A percentile compares a stretch with the other conserved stretches of the same genome.
These are phyloP conservation scores for Zopfochytrium polystomum DNA, from an alignment of 371 early-diverging fungal species.

Conservation along the genomic window DNA sequence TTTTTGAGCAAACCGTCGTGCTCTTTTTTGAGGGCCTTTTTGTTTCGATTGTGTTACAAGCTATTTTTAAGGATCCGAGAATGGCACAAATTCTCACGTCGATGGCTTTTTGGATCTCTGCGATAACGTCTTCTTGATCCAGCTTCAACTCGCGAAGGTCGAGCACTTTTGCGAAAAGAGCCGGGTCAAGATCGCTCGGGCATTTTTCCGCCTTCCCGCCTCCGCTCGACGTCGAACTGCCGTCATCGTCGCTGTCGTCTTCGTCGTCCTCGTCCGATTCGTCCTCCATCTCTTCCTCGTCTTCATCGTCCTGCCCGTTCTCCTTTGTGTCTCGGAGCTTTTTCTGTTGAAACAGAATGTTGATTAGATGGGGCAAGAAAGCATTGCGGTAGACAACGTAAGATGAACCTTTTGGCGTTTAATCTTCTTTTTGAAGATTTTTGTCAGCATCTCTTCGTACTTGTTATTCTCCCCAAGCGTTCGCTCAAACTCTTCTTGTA, in stretches of 20 bases:
- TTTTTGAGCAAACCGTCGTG: slow-evolving; percentile 53
- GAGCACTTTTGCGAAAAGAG: slow-evolving; percentile 34
- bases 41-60: neutral
- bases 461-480: slow-evolving; percentile 50
- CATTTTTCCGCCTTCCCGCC: slow-evolving; percentile 43
- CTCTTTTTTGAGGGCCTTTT: slow-evolving; percentile 52
- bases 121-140: slow-evolving; percentile 51
- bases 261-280: slow-evolving; percentile 36
- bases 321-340: slow-evolving; percentile 30
- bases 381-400: neutral
- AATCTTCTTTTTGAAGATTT: slow-evolving; percentile 54
- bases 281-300: slow-evolving; percentile 33
- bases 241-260: slow-evolving; percentile 33
- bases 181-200: slow-evolving; percentile 48
- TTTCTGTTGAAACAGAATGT: neutral
- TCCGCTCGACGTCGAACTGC: slow-evolving; percentile 25
- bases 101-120: slow-evolving; percentile 54
- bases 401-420: slow-evolving; percentile 42
- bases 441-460: slow-evolving; percentile 51
- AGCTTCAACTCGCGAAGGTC: slow-evolving; percentile 45
- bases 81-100: slow-evolving; percentile 35
- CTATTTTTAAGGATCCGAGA: neutral
- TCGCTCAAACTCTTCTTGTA: slow-evolving; percentile 45
- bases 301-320: slow-evolving; percentile 30
- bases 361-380: neutral